Conservation (phyloP, 2,329 filamentous ascomycete species). For the Penicillium sp. region DNA sequence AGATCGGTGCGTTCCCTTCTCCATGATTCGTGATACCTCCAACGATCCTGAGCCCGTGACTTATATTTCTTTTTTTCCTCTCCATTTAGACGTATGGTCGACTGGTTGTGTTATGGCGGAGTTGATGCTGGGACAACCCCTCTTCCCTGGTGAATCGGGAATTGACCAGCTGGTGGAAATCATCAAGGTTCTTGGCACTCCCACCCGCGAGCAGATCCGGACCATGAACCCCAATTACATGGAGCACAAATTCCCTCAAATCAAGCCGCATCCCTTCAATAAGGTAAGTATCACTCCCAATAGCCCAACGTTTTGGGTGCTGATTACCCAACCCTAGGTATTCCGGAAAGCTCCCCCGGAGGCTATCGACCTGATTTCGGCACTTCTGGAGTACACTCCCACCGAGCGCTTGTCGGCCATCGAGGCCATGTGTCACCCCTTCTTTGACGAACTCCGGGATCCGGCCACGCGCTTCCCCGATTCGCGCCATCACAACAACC, state of each 20-base stretch:
- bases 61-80: neutral
- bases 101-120: constrained; percentile 99
- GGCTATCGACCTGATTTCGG: constrained; percentile 92
- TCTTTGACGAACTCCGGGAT: constrained; percentile 95
- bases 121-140: constrained; percentile 94
- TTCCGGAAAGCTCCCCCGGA: constrained; percentile 94
- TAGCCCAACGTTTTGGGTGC: constrained; percentile 1
- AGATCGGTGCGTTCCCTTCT: constrained; percentile 76
- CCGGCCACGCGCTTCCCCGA: constrained; percentile 89
- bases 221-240: constrained; percentile 99
- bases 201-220: constrained; percentile 94
- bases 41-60: neutral
- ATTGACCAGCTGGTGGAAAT: constrained; percentile 99
- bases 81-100: constrained; percentile 87
- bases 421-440: constrained; percentile 96
- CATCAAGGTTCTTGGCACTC: constrained; percentile 97
- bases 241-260: constrained; percentile 99
- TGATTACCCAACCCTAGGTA: constrained; percentile 55
- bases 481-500: constrained; percentile 82
- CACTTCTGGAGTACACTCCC: constrained; percentile 92
- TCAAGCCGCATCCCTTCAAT: constrained; percentile 98
- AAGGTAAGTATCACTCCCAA: constrained; percentile 58
- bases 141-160: constrained; percentile 97
- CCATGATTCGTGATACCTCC: neutral
- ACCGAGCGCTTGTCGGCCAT: constrained; percentile 91